A percentile compares a stretch with the other conserved stretches of the same genome.
These are phyloP conservation scores for Ustilago xerochloae DNA, from an alignment of 1,284 basidiomycete genomes.

Conservation along the genomic window DNA sequence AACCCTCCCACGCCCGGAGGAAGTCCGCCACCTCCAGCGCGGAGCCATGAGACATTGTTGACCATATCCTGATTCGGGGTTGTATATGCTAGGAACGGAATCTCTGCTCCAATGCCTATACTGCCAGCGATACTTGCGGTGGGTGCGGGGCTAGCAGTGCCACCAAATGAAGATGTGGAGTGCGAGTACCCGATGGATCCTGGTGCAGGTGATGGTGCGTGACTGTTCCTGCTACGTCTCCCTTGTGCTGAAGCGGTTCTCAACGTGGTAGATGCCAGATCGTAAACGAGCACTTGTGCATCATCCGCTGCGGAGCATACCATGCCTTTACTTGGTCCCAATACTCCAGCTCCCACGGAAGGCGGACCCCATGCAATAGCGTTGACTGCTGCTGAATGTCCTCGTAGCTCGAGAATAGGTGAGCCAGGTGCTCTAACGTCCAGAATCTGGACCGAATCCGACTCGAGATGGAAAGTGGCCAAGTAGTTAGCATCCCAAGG, in stretches of 20 bases:
- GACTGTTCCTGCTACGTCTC: conserved; percentile 61
- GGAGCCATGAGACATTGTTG: conserved; percentile 67
- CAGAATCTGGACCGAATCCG: conserved; percentile 65
- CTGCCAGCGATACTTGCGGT: conserved; percentile 41
- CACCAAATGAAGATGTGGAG: conserved; percentile 41
- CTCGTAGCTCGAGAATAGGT: conserved; percentile 65
- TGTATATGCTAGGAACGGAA: conserved; percentile 64
- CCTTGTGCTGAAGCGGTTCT: conserved; percentile 66
- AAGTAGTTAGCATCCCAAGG: conserved; percentile 68
- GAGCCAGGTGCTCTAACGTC: conserved; percentile 67
- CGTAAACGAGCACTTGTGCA: conserved; percentile 66
- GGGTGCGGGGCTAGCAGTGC: conserved; percentile 40
- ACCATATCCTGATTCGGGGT: conserved; percentile 63
- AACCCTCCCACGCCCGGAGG: conserved; percentile 39
- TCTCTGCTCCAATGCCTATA: conserved; percentile 60
- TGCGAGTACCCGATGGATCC: conserved; percentile 44
- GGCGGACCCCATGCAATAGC: conserved; percentile 67
- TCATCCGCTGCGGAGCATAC: conserved; percentile 67
- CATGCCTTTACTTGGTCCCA: conserved; percentile 66
- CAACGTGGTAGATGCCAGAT: conserved; percentile 63
- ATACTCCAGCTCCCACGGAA: conserved; percentile 46
- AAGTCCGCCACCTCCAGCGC: conserved; percentile 40
- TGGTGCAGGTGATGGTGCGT: conserved; percentile 52
- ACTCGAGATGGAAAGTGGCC: conserved; percentile 67
- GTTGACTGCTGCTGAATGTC: conserved; percentile 64